Base-by-base conservation (phyloP, 352 stramenopile genomes). In the Globisporangium carolinianum region DNA sequence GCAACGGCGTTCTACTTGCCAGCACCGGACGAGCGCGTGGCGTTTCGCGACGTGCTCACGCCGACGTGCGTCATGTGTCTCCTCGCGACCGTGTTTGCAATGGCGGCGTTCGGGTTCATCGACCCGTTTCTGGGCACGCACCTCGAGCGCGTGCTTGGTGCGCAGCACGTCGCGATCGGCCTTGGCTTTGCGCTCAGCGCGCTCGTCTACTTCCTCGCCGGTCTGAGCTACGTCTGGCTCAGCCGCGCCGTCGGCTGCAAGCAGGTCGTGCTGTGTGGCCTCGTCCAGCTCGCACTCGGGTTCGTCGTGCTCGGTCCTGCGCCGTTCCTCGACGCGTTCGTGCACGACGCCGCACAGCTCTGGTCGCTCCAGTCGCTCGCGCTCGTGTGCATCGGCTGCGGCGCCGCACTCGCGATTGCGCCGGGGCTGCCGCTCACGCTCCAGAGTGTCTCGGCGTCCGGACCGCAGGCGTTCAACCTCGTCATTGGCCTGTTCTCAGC, bases 51-150 rank as follows among this genome's bases (percentile, higher is more conserved):
- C 24, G 75, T 84, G 35, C 68, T 90, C 45, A 86, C 76, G 11
- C 73, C 73, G 11, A 85, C 74, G 5, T 86, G 77, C 37, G 47
- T 67, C 5, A 51, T 82, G 42, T 86, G 73, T 18, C 69, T 90
- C 24, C 24, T 61, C 2, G 51, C 81, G 17, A 87, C 79, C 7
- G 61, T 68, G 6, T 81, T 87, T 48, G 66, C 73, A 14, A 90
- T 90, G 79, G 72, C 72, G 32, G 80, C 75, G 15, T 88, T 90
- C 53, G 79, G 79, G 6, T 84, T 90, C 57, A 85, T 90, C 41
- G 79, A 90, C 35, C 79, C 77, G 41, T 80, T 82, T 47, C 60
- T 90, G 36, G 77, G 79, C 42, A 68, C 71, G 6, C 79, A 90
- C 54, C 57, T 90, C 39, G 66, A 87, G 59, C 73, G 68, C 35